Conservation (phyloP, 1,284 basidiomycete species). For the Apiotrichum gamsii region DNA sequence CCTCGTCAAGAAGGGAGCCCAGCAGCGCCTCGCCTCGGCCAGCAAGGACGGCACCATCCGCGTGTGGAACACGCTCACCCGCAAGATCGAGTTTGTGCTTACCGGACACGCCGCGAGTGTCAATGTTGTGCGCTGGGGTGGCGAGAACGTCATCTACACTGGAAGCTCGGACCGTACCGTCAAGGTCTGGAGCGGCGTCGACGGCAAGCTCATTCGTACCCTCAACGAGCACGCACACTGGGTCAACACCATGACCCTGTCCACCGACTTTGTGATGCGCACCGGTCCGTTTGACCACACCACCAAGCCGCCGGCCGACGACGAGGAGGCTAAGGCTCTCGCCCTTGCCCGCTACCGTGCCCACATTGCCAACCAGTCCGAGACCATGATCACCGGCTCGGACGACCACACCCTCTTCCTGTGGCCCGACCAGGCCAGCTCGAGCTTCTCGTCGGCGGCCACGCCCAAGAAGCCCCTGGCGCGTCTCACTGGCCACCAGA, state of each 20-base stretch:
- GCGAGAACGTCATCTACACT: slow-evolving; percentile 83
- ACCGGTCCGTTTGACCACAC: slow-evolving; percentile 93
- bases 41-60: slow-evolving; percentile 95
- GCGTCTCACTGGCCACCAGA: slow-evolving; percentile 88
- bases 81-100: slow-evolving; percentile 74
- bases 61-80: slow-evolving; percentile 75
- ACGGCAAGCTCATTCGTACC: slow-evolving; percentile 57
- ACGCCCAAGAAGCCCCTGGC: slow-evolving; percentile 70
- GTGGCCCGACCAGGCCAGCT: slow-evolving; percentile 57
- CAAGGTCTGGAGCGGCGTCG: slow-evolving; percentile 83
- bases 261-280: slow-evolving; percentile 88
- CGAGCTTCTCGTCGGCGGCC: slow-evolving; percentile 54
- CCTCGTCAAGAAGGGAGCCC: slow-evolving; percentile 56
- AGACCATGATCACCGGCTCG: slow-evolving; percentile 85
- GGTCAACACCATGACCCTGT: slow-evolving; percentile 94
- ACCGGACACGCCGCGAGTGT: slow-evolving; percentile 92
- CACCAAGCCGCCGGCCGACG: slow-evolving; percentile 64
- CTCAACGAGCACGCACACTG: slow-evolving; percentile 96
- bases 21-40: slow-evolving; percentile 85
- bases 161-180: slow-evolving; percentile 91
- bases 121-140: slow-evolving; percentile 94
- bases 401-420: slow-evolving; percentile 93
- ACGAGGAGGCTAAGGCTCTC: slow-evolving; percentile 70
- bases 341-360: slow-evolving; percentile 69
- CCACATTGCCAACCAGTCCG: slow-evolving; percentile 62